A percentile compares a stretch with the other conserved stretches of the same genome.
These are phyloP conservation scores for Sugiyamaella pinicola DNA, from an alignment of 1,139 yeast genomes.

Conservation along the genomic window DNA sequence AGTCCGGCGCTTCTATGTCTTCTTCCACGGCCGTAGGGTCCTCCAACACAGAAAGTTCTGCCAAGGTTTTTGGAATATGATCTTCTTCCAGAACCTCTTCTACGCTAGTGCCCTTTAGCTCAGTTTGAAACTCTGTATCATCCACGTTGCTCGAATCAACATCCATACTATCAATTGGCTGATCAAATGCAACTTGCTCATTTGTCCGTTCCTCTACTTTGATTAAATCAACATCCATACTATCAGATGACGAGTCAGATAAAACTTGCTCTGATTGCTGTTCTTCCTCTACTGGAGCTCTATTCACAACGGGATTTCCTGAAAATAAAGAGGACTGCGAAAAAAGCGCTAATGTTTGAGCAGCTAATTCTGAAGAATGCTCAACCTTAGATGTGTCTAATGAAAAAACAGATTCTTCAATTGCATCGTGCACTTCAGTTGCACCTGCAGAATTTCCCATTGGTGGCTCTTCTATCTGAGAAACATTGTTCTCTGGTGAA, in stretches of 20 bases:
- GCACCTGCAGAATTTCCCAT: neutral
- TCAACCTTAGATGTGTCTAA: constrained; percentile 14
- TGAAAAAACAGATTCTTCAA: neutral
- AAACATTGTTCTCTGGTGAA: neutral
- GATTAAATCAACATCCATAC: neutral
- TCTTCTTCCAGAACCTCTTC: neutral
- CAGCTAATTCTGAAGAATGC: constrained; percentile 12
- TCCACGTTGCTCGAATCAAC: neutral
- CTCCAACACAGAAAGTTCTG: neutral
- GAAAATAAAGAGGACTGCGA: constrained; percentile 20
- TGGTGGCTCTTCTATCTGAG: neutral
- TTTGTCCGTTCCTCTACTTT: neutral
- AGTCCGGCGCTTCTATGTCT: neutral
- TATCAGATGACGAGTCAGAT: neutral
- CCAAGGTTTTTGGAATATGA: neutral
- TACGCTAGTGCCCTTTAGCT: no score
- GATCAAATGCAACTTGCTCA: neutral
- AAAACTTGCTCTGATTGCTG: neutral
- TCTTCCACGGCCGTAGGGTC: neutral
- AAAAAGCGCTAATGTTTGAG: constrained; percentile 14
- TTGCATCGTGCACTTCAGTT: neutral
- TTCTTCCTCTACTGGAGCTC: neutral
- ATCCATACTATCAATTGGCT: neutral
- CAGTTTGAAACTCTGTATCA: constrained; percentile 2
- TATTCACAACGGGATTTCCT: neutral